Evolutionary conservation across 805 yeast genomes (phyloP).

Genomic region (Pichia pseudocactophila): DNA sequence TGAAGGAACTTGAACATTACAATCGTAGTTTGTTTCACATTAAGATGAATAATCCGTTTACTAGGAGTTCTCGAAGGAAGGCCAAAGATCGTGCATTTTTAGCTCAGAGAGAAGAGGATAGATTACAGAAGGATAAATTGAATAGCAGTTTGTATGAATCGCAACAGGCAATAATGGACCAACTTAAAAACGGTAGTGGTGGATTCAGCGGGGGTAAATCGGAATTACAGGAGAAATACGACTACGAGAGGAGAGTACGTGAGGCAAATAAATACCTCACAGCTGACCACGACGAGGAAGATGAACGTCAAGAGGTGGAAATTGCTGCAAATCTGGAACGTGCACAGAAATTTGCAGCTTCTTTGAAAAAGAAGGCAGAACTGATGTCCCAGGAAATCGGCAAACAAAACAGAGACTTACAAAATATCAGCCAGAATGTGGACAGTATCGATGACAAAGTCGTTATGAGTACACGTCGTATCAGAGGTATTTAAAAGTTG

Average conservation of each 20-base stretch:
- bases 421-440: slow-evolving; percentile 72
- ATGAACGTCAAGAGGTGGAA: slow-evolving; percentile 86
- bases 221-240: slow-evolving; percentile 35
- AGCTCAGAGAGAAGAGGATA: slow-evolving; percentile 32
- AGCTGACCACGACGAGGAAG: slow-evolving; percentile 79
- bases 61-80: slow-evolving; percentile 63
- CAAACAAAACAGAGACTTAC: slow-evolving; percentile 66
- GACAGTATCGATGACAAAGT: slow-evolving; percentile 78
- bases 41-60: slow-evolving; percentile 79
- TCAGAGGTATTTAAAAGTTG: slow-evolving; percentile 22
- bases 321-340: slow-evolving; percentile 76
- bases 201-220: slow-evolving; percentile 11
- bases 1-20: slow-evolving; percentile 65
- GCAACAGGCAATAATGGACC: slow-evolving; percentile 30
- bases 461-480: slow-evolving; percentile 24
- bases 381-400: slow-evolving; percentile 71
- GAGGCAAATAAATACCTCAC: slow-evolving; percentile 68
- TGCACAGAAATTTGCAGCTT: slow-evolving; percentile 56
- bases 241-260: slow-evolving; percentile 41
- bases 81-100: slow-evolving; percentile 66
- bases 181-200: slow-evolving; percentile 33
- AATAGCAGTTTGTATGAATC: slow-evolving; percentile 21
- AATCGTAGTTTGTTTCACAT: slow-evolving; percentile 79
- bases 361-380: slow-evolving; percentile 64
- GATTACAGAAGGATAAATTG: slow-evolving; percentile 23